Percentiles rank a stretch among this genome's conserved stretches.
Evolutionary conservation across 176 grass and related monocot genomes (phyloP).

Genomic region (Carex myosuroides): DNA sequence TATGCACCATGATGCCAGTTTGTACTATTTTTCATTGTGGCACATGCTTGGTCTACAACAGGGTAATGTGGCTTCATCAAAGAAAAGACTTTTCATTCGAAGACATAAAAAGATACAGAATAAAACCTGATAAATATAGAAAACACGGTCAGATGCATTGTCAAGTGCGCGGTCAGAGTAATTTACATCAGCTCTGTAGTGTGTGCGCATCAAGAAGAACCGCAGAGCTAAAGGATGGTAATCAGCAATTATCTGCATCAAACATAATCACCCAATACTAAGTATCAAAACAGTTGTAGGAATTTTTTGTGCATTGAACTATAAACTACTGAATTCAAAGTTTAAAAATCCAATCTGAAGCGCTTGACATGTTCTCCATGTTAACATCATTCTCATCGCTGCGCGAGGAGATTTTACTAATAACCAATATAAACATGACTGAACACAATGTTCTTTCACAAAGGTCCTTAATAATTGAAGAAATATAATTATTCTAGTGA

Average conservation of each 20-base stretch:
- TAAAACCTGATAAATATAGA: constrained; percentile 76
- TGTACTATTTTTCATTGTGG: background rate
- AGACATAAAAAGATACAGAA: background rate
- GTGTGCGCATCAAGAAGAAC: constrained; percentile 85
- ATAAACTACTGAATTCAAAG: too few relatives aligned
- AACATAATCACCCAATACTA: background rate
- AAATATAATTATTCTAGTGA: too few relatives aligned
- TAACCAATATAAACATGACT: too few relatives aligned
- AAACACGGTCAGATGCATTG: constrained; percentile 59
- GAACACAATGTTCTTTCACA: too few relatives aligned
- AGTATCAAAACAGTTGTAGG: background rate
- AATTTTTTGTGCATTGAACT: too few relatives aligned
- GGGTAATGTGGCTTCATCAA: background rate
- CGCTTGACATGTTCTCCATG: too few relatives aligned
- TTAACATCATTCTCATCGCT: too few relatives aligned
- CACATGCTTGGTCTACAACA: background rate
- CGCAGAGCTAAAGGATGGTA: constrained; percentile 77
- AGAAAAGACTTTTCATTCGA: background rate
- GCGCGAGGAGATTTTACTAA: too few relatives aligned
- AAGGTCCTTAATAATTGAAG: too few relatives aligned
- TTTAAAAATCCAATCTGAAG: too few relatives aligned
- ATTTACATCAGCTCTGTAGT: constrained; percentile 81
- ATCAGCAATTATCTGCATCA: constrained; percentile 42
- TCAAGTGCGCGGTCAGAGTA: constrained; percentile 55
- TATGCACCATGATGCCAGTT: background rate